phyloP scores from a whole-genome alignment of 1,139 yeast genomes.

The Eremothecium sinecaudum region DNA sequence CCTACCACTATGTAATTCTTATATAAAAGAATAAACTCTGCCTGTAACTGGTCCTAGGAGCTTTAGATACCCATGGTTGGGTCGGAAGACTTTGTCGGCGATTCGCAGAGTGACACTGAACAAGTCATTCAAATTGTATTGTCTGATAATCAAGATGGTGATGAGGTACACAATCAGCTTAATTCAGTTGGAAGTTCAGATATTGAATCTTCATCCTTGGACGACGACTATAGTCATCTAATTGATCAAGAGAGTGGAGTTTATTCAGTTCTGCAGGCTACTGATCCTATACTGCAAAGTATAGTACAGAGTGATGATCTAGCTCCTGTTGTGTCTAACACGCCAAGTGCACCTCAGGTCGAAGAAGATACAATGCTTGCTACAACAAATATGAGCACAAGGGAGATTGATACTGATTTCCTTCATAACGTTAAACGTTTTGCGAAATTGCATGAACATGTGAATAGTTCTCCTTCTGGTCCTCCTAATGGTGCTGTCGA shows the following conservation, averaged over 20 bases:
- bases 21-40: no score
- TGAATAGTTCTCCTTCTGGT: background rate
- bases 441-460: background rate
- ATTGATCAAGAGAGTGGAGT: no score
- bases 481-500: background rate
- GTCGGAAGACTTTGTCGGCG: background rate
- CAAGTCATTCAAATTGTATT: background rate
- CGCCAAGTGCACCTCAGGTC: background rate
- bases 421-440: conserved; percentile 1
- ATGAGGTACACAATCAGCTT: background rate
- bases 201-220: background rate
- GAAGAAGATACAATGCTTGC: background rate
- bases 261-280: no score
- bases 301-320: no score
- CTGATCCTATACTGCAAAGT: no score
- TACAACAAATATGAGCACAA: background rate
- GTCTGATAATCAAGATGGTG: background rate
- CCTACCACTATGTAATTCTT: no score
- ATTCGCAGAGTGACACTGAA: conserved; percentile 1
- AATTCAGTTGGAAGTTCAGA: conserved; percentile 2
- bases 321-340: no score
- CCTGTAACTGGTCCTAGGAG: no score
- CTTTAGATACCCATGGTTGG: no score
- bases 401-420: background rate
- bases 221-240: background rate